phyloP scores from a whole-genome alignment of 768 basidiomycete species.

The Cantharellus anzutake region DNA sequence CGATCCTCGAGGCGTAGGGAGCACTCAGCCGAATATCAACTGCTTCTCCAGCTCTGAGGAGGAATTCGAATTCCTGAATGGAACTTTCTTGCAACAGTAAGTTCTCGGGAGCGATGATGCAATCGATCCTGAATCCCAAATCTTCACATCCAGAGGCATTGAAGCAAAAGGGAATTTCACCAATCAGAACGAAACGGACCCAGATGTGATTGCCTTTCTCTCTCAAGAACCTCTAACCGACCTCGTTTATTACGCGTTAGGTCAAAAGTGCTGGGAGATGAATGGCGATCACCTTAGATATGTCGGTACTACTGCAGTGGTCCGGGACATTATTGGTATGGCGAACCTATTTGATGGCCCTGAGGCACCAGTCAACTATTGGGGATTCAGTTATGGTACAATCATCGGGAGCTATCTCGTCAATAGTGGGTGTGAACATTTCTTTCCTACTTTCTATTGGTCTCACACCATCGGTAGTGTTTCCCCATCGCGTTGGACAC shows the following conservation, averaged over 20 bases:
- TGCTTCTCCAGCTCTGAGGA: conserved; percentile 2
- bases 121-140: neutral
- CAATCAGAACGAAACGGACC: neutral
- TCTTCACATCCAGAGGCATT: neutral
- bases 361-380: conserved; percentile 1
- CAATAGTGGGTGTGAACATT: neutral
- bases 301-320: conserved; percentile 2
- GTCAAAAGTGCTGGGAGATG: neutral
- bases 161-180: conserved; percentile 4
- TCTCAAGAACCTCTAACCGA: neutral
- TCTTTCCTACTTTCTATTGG: neutral
- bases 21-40: neutral
- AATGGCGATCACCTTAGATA: neutral
- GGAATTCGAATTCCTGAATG: neutral
- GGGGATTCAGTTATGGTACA: conserved; percentile 4
- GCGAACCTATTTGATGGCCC: conserved; percentile 3
- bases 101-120: neutral
- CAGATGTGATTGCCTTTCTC: neutral
- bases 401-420: neutral
- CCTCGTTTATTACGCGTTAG: neutral
- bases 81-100: neutral
- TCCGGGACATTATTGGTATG: conserved; percentile 2
- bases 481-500: conserved; percentile 4
- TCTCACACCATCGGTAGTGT: neutral
- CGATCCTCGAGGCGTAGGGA: conserved; percentile 3